Base-by-base conservation (phyloP, 768 basidiomycete species). In the Xanthoconium purpureum region DNA sequence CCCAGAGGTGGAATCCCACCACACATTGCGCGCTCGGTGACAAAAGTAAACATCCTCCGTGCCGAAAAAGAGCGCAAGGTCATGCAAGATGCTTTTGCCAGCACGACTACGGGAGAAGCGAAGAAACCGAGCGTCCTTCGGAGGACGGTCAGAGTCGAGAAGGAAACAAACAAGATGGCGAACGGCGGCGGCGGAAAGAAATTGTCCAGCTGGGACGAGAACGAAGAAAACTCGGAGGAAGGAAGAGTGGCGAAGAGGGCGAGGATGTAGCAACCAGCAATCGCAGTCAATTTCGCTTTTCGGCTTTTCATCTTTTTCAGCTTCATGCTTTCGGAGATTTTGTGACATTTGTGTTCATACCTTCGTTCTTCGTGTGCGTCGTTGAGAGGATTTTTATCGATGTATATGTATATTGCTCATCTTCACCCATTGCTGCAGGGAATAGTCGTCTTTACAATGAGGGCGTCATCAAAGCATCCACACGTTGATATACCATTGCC, bases 121-220 rank as follows among this genome's bases (percentile, higher is more conserved):
- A 65, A 56, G 54, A 67, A 63, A 45, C 71, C 69, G 6, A 73
- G 71, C 36, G 71, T 71, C 17, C 59, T 72, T n/a, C 58, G 52
- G 37, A 51, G 43, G 30, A 6, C 18, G 20, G 29, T 14, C 37
- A 59, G 44, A 35, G 47, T 6, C 11, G 46, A 50, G 20, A 44
- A 28, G 24, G 60, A 52, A 47, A 29, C 37, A 18, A 35, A 29
- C 24, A 65, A 50, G 43, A 30, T 4, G 17, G 42, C 13, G 5
- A 33, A 13, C 6, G 37, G 54, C 6, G 20, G 49, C 11, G 36
- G 18, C 14, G 40, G 50, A 17, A 58, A 60, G 57, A 47, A 77
- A 75, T 52, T 80, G 78, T 63, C 77, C 80, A 43, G 88, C 85
- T 62, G 85, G 90, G 74, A 88, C 84, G 49, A 88, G 94, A 85